Conservation (phyloP, 345 rosid genomes). For the Pistacia vera region DNA sequence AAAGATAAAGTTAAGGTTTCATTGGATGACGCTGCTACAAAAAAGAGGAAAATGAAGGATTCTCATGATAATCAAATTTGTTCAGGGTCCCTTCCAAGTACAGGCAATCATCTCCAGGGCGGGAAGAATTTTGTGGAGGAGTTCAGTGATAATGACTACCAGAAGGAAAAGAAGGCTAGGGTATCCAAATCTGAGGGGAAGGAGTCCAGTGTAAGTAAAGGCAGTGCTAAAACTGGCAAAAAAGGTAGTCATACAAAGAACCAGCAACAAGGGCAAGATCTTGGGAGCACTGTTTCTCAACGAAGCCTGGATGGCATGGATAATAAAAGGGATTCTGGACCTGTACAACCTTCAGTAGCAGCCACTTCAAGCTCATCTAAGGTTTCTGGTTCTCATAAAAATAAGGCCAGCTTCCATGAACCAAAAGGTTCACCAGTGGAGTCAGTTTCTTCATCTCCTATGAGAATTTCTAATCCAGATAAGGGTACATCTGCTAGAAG, state of each 20-base stretch:
- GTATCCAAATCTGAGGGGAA: slow-evolving; percentile 55
- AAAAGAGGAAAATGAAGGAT: slow-evolving; percentile 67
- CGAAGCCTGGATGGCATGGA: slow-evolving; percentile 47
- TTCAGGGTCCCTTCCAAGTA: slow-evolving; percentile 24
- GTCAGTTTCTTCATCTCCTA: slow-evolving; percentile 85
- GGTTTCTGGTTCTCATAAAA: slow-evolving; percentile 82
- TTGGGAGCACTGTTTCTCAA: slow-evolving; percentile 38
- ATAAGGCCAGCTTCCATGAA: slow-evolving; percentile 57
- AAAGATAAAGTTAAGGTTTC: slow-evolving; percentile 41
- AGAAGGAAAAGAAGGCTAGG: slow-evolving; percentile 66
- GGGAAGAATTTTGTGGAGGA: slow-evolving; percentile 40
- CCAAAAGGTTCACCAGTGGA: slow-evolving; percentile 85
- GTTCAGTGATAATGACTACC: slow-evolving; percentile 54
- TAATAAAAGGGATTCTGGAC: slow-evolving; percentile 56
- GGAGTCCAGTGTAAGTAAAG: slow-evolving; percentile 59
- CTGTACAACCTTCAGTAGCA: slow-evolving; percentile 50
- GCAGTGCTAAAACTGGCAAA: slow-evolving; percentile 53
- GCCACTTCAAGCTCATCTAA: slow-evolving; percentile 96
- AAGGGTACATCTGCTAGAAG: slow-evolving; percentile 43
- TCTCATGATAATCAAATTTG: slow-evolving; percentile 35
- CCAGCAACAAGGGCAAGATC: slow-evolving; percentile 38
- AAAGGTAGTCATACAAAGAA: slow-evolving; percentile 46
- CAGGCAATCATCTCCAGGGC: slow-evolving; percentile 37
- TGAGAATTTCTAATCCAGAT: slow-evolving; percentile 53
- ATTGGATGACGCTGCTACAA: slow-evolving; percentile 34